Evolutionary conservation across 768 basidiomycete species (phyloP).

Genomic region (Cytidiella melzeri): DNA sequence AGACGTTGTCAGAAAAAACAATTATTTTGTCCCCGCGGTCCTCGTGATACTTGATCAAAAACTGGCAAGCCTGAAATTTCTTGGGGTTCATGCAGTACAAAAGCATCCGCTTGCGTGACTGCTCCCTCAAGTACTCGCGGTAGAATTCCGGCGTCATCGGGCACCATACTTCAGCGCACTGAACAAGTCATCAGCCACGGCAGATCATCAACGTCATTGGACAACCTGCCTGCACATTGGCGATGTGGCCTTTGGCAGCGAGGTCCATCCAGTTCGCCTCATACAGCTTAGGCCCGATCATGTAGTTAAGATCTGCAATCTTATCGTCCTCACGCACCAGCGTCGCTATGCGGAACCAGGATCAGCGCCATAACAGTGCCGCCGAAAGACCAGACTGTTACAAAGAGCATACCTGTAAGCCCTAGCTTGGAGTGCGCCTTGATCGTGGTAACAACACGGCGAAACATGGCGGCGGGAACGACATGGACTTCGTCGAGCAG

Average conservation of each 20-base stretch:
- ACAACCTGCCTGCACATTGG: conserved; percentile 88
- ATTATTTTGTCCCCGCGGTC: conserved; percentile 98
- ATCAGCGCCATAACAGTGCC: not conserved
- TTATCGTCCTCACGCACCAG: conserved; percentile 99
- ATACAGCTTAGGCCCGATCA: conserved; percentile 99
- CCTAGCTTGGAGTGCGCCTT: conserved; percentile 99
- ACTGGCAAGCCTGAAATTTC: conserved; percentile 99
- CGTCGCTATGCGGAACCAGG: conserved; percentile 54
- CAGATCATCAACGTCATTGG: not conserved
- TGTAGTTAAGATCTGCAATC: conserved; percentile 96
- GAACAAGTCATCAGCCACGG: conserved; percentile 4
- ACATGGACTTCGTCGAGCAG: conserved; percentile 98
- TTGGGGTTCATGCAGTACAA: conserved; percentile 99
- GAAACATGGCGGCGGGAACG: conserved; percentile 98
- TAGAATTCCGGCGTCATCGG: conserved; percentile 99
- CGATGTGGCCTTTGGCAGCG: conserved; percentile 98
- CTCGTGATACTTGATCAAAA: conserved; percentile 97
- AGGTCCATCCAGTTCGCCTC: conserved; percentile 99
- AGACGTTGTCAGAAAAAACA: conserved; percentile 99
- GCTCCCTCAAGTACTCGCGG: conserved; percentile 90
- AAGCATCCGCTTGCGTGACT: conserved; percentile 89
- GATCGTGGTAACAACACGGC: conserved; percentile 95
- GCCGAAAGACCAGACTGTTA: not conserved
- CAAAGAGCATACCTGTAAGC: conserved; percentile 65
- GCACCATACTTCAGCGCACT: conserved; percentile 99